phyloP scores from a whole-genome alignment of 208 protist genomes.

The Trypanosoma lewisi region DNA sequence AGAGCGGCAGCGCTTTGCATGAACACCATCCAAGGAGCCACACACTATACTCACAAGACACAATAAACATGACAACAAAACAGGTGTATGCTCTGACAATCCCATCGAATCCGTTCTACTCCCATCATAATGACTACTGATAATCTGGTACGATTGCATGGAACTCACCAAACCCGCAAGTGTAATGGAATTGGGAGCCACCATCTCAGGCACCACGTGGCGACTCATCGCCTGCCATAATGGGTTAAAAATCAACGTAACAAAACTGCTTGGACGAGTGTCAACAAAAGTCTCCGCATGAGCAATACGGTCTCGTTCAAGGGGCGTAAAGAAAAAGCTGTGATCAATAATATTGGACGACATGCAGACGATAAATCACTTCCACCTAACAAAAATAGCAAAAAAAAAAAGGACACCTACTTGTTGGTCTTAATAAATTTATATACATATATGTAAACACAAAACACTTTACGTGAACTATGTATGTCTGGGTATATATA shows the following conservation, averaged over 20 bases:
- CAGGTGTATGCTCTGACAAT: slow-evolving; percentile 51
- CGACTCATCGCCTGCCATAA: slow-evolving; percentile 63
- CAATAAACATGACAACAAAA: slow-evolving; percentile 59
- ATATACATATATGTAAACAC: slow-evolving; percentile 14
- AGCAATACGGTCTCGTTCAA: slow-evolving; percentile 72
- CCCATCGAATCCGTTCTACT: slow-evolving; percentile 14
- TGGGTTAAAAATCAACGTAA: slow-evolving; percentile 65
- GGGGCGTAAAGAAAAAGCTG: slow-evolving; percentile 76
- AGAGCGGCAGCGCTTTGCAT: slow-evolving; percentile 73
- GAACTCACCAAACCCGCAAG: slow-evolving; percentile 71
- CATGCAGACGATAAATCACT: slow-evolving; percentile 26
- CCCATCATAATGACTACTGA: slow-evolving; percentile 61
- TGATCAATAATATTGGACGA: slow-evolving; percentile 55
- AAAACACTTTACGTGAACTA: too few species aligned
- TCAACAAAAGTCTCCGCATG: slow-evolving; percentile 63
- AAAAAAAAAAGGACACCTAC: background rate
- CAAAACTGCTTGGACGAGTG: slow-evolving; percentile 70
- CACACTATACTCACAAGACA: slow-evolving; percentile 65
- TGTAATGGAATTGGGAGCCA: slow-evolving; percentile 91
- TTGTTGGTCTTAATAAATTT: slow-evolving; percentile 9
- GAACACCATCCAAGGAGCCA: slow-evolving; percentile 78
- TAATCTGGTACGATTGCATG: slow-evolving; percentile 87
- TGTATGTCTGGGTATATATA: too few species aligned
- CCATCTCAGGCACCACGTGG: slow-evolving; percentile 64
- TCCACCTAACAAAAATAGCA: background rate